phyloP scores from a whole-genome alignment of 805 yeast species.

The Candida argentea region DNA sequence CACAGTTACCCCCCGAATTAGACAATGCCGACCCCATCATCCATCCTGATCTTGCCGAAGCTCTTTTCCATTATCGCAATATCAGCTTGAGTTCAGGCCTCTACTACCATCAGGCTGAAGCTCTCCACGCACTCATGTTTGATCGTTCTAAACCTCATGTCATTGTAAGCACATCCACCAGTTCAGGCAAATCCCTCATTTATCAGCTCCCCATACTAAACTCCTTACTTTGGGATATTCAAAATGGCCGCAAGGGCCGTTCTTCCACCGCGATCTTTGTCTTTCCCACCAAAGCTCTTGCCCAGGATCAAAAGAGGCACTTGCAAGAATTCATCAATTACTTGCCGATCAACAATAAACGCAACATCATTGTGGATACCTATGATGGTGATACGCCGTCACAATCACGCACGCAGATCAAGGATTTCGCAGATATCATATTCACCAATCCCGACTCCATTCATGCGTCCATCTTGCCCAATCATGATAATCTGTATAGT shows the following conservation, averaged over 20 bases:
- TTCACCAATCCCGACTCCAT: constrained; percentile 95
- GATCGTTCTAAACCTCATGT: constrained; percentile 45
- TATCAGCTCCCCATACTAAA: constrained; percentile 79
- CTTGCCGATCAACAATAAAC: constrained; percentile 30
- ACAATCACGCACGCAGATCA: constrained; percentile 40
- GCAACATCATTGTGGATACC: constrained; percentile 54
- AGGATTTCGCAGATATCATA: constrained; percentile 62
- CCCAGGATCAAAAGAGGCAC: constrained; percentile 93
- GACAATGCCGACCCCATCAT: constrained; percentile 27
- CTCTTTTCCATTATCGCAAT: constrained; percentile 38
- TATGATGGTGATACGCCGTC: constrained; percentile 90
- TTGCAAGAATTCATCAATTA: constrained; percentile 44
- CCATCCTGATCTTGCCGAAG: constrained; percentile 37
- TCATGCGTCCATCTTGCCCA: constrained; percentile 77
- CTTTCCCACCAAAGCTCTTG: constrained; percentile 95
- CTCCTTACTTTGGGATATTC: constrained; percentile 27
- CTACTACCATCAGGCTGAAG: constrained; percentile 77
- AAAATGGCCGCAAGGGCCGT: constrained; percentile 23
- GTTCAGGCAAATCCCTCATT: constrained; percentile 90
- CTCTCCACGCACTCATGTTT: constrained; percentile 45
- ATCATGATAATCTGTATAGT: constrained; percentile 31
- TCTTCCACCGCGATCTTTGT: constrained; percentile 66
- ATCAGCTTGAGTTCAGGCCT: constrained; percentile 36
- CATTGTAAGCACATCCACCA: constrained; percentile 88
- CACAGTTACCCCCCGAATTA: constrained; percentile 30